Percentiles rank a stretch among this genome's conserved stretches.
Evolutionary conservation across 345 rosid genomes (phyloP).

Genomic region (Eucalyptus shirleyi): DNA sequence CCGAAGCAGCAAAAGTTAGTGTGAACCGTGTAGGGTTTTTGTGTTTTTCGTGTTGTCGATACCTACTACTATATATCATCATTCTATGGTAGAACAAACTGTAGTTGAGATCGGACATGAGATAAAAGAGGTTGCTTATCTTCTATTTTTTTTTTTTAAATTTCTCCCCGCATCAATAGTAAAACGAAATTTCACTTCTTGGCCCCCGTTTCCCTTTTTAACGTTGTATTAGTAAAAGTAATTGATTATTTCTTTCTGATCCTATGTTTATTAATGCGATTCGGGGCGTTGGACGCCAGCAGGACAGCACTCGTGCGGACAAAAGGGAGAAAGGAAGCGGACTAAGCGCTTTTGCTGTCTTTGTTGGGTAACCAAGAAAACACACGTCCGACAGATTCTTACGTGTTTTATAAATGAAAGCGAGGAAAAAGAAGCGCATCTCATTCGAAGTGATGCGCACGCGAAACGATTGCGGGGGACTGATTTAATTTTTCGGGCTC

Average conservation of each 20-base stretch:
- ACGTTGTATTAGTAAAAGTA: background rate
- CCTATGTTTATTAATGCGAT: background rate
- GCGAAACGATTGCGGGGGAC: background rate
- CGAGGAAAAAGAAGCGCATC: background rate
- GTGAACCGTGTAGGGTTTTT: background rate
- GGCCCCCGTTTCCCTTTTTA: background rate
- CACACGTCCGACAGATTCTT: background rate
- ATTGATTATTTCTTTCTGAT: background rate
- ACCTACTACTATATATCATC: background rate
- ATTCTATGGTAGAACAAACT: background rate
- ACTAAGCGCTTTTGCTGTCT: background rate
- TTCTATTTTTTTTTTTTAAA: background rate
- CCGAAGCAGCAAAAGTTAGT: background rate
- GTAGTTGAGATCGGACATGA: background rate
- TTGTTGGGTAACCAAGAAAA: background rate
- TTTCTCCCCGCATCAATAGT: background rate
- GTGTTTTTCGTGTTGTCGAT: background rate
- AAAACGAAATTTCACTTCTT: background rate
- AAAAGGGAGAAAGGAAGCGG: background rate
- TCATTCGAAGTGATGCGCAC: background rate
- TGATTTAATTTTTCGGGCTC: background rate
- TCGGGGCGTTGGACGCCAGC: background rate
- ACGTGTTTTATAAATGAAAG: background rate
- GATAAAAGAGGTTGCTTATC: background rate
- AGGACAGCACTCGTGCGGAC: background rate